These are phyloP conservation scores for Lipomyces japonicus DNA, from an alignment of 805 yeast genomes.

Conservation along the genomic window DNA sequence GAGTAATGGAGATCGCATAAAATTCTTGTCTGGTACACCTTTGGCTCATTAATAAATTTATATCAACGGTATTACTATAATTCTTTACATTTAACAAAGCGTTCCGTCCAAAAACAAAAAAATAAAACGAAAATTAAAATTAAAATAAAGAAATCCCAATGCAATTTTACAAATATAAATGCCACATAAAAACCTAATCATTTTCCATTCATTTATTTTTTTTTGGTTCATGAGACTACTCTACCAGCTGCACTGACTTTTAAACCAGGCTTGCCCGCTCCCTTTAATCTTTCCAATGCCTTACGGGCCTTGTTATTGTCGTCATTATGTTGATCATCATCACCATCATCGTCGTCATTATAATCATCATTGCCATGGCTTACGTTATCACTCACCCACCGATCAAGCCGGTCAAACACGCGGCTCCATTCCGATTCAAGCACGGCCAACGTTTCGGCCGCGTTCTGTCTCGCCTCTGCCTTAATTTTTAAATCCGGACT, in stretches of 20 bases:
- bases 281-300: slow-evolving; percentile 15
- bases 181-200: no score
- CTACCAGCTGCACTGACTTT: slow-evolving; percentile 24
- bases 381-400: slow-evolving; percentile 2
- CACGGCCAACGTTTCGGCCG: slow-evolving; percentile 18
- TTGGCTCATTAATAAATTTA: no score
- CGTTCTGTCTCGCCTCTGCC: slow-evolving; percentile 17
- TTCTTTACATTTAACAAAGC: no score
- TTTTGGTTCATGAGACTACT: slow-evolving; percentile 10
- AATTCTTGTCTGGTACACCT: no score
- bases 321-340: slow-evolving; percentile 11
- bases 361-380: not conserved
- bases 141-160: no score
- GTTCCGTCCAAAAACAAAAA: no score
- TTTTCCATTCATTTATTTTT: no score
- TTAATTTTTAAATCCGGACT: slow-evolving; percentile 14
- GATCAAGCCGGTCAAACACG: slow-evolving; percentile 20
- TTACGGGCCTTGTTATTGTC: slow-evolving; percentile 10
- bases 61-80: no score
- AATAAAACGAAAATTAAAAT: no score
- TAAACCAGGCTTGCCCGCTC: slow-evolving; percentile 11
- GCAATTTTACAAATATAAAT: no score
- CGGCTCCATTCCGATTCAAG: slow-evolving; percentile 27
- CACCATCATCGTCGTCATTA: not conserved
- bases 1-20: no score